Percentiles rank a stretch among this genome's conserved stretches.
Evolutionary conservation across 2,329 filamentous ascomycete genomes (phyloP).

Genomic region (Alternaria infectoria): DNA sequence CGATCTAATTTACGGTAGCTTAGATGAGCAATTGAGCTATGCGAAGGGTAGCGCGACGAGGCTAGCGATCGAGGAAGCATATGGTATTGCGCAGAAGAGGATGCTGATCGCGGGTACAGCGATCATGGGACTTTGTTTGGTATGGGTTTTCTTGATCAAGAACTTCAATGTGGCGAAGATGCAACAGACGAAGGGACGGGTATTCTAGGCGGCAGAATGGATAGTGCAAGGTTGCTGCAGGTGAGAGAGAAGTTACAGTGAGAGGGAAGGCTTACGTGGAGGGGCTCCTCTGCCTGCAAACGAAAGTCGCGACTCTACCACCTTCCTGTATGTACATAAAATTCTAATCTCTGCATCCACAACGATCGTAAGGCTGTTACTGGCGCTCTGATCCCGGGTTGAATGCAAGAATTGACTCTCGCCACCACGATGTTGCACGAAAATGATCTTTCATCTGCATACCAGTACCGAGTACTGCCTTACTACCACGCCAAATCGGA

Average conservation of each 20-base stretch:
- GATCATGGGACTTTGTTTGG: conserved; percentile 32
- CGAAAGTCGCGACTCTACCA: background rate
- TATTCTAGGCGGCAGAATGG: conserved; percentile 10
- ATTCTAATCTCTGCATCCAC: background rate
- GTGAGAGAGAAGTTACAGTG: background rate
- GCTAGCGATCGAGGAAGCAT: conserved; percentile 40
- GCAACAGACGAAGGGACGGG: conserved; percentile 45
- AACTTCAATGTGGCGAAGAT: conserved; percentile 43
- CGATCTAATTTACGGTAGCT: conserved; percentile 55
- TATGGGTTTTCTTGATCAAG: conserved; percentile 36
- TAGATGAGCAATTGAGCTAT: conserved; percentile 62
- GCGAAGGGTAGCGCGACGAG: conserved; percentile 56
- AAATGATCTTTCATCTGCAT: background rate
- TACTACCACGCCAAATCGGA: background rate
- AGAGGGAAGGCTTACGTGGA: background rate
- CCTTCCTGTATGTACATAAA: background rate
- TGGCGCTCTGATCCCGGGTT: background rate
- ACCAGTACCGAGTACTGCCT: background rate
- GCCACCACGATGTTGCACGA: background rate
- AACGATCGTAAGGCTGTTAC: background rate
- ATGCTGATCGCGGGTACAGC: conserved; percentile 49
- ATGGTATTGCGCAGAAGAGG: conserved; percentile 47
- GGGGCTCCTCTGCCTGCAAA: background rate
- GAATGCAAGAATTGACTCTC: background rate
- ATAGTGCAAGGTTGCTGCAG: background rate